A percentile compares a stretch with the other conserved stretches of the same genome.
These are phyloP conservation scores for Kwoniella bestiolae DNA, from an alignment of 768 basidiomycete genomes.

Conservation along the genomic window DNA sequence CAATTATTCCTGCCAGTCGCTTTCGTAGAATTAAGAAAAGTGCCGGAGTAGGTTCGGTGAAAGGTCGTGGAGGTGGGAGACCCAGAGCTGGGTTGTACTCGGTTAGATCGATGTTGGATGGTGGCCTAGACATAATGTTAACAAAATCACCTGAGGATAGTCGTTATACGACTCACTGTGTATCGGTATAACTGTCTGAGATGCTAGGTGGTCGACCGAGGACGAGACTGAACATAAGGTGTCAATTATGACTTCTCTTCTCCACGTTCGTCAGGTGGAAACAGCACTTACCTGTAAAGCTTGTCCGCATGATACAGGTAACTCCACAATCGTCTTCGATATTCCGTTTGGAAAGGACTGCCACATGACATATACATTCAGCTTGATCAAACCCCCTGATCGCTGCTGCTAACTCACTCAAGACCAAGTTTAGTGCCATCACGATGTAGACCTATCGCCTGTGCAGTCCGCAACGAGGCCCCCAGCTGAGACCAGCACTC, in stretches of 20 bases:
- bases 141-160: neutral
- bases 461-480: slow-evolving; percentile 88
- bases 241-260: too few species aligned
- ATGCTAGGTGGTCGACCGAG: slow-evolving; percentile 81
- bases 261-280: too few species aligned
- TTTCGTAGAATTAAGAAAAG: slow-evolving; percentile 89
- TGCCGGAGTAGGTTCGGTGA: slow-evolving; percentile 74
- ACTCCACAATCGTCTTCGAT: slow-evolving; percentile 86
- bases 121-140: slow-evolving; percentile 57
- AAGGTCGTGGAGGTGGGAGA: slow-evolving; percentile 40
- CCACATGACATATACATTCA: neutral
- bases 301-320: slow-evolving; percentile 87
- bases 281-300: slow-evolving; percentile 60
- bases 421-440: slow-evolving; percentile 74
- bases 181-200: slow-evolving; percentile 87
- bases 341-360: slow-evolving; percentile 73
- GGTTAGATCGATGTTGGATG: slow-evolving; percentile 61
- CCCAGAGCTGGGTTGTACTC: slow-evolving; percentile 42
- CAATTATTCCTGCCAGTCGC: slow-evolving; percentile 79
- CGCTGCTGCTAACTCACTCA: slow-evolving; percentile 60
- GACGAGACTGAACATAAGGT: slow-evolving; percentile 68
- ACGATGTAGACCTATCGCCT: slow-evolving; percentile 88
- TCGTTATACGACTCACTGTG: slow-evolving; percentile 42
- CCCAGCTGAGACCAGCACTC: slow-evolving; percentile 97
- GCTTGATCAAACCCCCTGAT: neutral